phyloP scores from a whole-genome alignment of 2,329 filamentous ascomycete genomes.

The Penicillium sp. region DNA sequence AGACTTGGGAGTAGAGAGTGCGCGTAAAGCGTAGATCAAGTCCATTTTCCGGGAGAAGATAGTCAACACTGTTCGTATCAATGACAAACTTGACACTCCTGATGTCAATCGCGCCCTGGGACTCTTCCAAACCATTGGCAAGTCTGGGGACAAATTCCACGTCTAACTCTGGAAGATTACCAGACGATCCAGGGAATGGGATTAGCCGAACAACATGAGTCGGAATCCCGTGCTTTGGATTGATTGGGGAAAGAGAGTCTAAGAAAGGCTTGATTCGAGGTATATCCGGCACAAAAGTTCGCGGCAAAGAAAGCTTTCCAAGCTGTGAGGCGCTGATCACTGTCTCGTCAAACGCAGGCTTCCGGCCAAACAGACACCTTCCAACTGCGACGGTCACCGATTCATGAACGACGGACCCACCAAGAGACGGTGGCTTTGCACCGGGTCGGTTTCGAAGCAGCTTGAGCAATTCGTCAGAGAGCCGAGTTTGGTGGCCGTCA shows the following conservation, averaged over 20 bases:
- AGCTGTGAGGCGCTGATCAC: slow-evolving; percentile 32
- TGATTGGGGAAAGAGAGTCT: slow-evolving; percentile 22
- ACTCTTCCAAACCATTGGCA: background rate
- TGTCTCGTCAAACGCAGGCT: slow-evolving; percentile 20
- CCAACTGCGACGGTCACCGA: slow-evolving; percentile 39
- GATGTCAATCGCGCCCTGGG: slow-evolving; percentile 21
- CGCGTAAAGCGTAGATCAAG: slow-evolving; percentile 43
- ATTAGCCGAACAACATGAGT: slow-evolving; percentile 34
- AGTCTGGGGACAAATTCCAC: slow-evolving; percentile 27
- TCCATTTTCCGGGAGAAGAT: slow-evolving; percentile 40
- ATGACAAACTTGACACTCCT: slow-evolving; percentile 32
- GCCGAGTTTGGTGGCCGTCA: slow-evolving; percentile 29
- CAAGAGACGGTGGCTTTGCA: background rate
- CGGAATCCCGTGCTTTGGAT: slow-evolving; percentile 11
- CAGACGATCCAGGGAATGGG: slow-evolving; percentile 27
- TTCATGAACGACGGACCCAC: slow-evolving; percentile 26
- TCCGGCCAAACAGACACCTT: slow-evolving; percentile 39
- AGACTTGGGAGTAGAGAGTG: slow-evolving; percentile 31
- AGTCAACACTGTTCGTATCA: slow-evolving; percentile 35
- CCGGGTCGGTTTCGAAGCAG: slow-evolving; percentile 23
- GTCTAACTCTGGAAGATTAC: slow-evolving; percentile 35
- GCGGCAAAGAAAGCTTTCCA: slow-evolving; percentile 28
- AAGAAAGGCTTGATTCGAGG: slow-evolving; percentile 36
- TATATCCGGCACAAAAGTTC: slow-evolving; percentile 36
- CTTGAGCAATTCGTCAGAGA: slow-evolving; percentile 35